Evolutionary conservation across 1,139 yeast species (phyloP).

Genomic region (Yamadazyma spencermartinsiae): DNA sequence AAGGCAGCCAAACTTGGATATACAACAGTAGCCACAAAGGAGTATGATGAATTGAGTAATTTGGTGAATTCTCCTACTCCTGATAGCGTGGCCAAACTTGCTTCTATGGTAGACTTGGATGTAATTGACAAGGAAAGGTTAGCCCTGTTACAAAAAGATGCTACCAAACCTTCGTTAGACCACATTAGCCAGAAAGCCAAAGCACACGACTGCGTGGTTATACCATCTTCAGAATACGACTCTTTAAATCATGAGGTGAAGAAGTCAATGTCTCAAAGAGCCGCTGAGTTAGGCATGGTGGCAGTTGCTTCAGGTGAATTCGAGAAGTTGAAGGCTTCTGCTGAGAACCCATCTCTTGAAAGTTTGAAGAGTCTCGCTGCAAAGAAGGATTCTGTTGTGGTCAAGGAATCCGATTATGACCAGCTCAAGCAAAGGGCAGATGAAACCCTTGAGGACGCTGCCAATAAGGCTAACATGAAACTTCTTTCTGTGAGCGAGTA

Average conservation of each 20-base stretch:
- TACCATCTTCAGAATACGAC: constrained; percentile 17
- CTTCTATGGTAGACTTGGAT: constrained; percentile 15
- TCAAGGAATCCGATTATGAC: constrained; percentile 12
- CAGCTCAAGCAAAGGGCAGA: constrained; percentile 14
- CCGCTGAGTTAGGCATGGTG: constrained; percentile 10
- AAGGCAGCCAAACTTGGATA: constrained; percentile 16
- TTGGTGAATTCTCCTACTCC: constrained; percentile 15
- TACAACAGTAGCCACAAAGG: constrained; percentile 9
- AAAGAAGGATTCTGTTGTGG: constrained; percentile 6
- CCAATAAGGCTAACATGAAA: constrained; percentile 16
- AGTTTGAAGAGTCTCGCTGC: constrained; percentile 16
- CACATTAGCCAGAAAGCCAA: constrained; percentile 24
- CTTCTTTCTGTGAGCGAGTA: constrained; percentile 18
- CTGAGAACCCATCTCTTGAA: constrained; percentile 19
- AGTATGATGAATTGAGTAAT: constrained; percentile 6
- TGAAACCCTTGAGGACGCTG: constrained; percentile 17
- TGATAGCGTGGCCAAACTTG: constrained; percentile 15
- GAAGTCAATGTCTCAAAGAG: constrained; percentile 11
- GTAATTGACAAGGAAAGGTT: constrained; percentile 16
- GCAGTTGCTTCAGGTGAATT: constrained; percentile 7
- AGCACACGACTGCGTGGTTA: constrained; percentile 18
- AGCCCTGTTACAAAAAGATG: constrained; percentile 10
- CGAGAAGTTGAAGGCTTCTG: background rate
- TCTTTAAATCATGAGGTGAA: constrained; percentile 5
- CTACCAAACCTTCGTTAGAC: constrained; percentile 12